Conservation (phyloP, 176 grass and related monocot species). For the Triticum urartu region DNA sequence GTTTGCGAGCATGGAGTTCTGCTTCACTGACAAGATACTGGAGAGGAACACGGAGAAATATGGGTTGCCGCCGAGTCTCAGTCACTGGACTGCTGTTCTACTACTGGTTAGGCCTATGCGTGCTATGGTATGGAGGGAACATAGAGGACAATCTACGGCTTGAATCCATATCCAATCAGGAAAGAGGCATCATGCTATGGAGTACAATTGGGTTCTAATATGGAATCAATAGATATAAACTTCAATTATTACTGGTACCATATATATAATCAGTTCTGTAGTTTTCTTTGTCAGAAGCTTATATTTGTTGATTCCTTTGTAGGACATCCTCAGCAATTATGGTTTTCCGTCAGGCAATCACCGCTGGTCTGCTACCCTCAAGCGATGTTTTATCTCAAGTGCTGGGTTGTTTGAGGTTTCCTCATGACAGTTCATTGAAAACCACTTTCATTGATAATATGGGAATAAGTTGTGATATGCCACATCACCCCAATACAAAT, state of each 20-base stretch:
- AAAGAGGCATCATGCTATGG: neutral
- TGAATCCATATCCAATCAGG: neutral
- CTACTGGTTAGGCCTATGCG: neutral
- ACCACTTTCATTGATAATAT: conserved; percentile 72
- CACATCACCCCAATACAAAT: conserved; percentile 66
- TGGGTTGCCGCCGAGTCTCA: neutral
- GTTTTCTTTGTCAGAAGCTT: neutral
- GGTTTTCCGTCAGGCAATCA: conserved; percentile 72
- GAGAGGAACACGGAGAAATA: neutral
- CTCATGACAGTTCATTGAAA: conserved; percentile 60
- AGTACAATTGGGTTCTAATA: neutral
- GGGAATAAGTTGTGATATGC: conserved; percentile 68
- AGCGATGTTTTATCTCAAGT: conserved; percentile 92
- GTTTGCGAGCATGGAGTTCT: neutral
- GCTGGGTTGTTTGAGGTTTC: conserved; percentile 91
- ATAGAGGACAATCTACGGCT: neutral
- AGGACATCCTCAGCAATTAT: conserved; percentile 82
- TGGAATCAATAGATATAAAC: neutral
- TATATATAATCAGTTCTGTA: neutral
- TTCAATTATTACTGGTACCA: neutral
- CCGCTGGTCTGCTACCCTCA: conserved; percentile 55
- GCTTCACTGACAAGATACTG: neutral
- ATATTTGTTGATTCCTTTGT: conserved; percentile 32
- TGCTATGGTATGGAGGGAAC: neutral
- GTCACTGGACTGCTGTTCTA: neutral